Base-by-base conservation (phyloP, 1,139 yeast species). In the Scheffersomyces lignicola region DNA sequence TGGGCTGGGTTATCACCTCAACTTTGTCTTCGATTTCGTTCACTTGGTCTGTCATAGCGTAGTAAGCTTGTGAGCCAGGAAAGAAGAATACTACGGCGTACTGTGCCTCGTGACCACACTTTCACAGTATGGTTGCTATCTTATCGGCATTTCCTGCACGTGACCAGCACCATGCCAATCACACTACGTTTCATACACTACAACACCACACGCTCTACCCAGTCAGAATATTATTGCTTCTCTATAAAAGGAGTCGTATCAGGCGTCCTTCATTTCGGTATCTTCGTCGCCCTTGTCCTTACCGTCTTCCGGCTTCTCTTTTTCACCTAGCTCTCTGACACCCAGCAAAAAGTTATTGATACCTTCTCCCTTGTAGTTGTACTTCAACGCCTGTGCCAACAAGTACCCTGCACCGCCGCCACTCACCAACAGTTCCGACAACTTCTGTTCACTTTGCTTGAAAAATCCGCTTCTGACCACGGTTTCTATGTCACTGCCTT, bases 311-410 rank as follows among this genome's bases (percentile, higher is more conserved):
- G 15, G 20, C 16, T 29, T 32, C 7, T 29, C 35, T 32, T 22
- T 15, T 7, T 31, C 18, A n/a, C 55, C 55, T 34, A 58, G 42
- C 27, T 56, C 50, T 40, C 80, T 58, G n/a, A 73, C 59, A 2
- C 80, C 80, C 24, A 59, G 51, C 39, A 81, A 56, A 42, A 78
- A 78, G 10, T 73, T 73, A 33, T 65, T 74, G 15, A 80, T 60
- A 0, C 86, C 86, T 49, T 80, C 85, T 3, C 84, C 84, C 15
- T 58, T 41, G 45, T 80, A 80, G 6, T 65, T 70, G 45, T 65
- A 65, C 20, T 73, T 75, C 36, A 80, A 62, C 32, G 76, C 69
- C 38, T 65, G 70, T 4, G 85, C 65, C 33, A 81, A 66, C 24
- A 78, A 51, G 37, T 58, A 65, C 2, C 83, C 83, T 5, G 79